Base-by-base conservation (phyloP, 116 monocot genomes). In the Phalaenopsis hybrid region DNA sequence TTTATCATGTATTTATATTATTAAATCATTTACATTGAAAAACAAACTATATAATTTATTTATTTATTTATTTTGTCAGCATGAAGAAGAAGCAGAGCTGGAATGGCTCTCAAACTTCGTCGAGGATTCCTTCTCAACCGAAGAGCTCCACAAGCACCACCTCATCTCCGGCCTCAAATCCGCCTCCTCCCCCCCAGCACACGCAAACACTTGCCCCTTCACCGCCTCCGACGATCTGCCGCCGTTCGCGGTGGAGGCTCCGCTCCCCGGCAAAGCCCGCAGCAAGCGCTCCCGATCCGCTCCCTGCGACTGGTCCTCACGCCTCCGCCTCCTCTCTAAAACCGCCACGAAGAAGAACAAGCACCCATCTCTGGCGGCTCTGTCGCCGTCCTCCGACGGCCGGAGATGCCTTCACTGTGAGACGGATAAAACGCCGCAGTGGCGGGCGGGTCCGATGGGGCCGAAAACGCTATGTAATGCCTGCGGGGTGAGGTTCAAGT, bases 41-140 rank as follows among this genome's bases (percentile, higher is more conserved):
- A 37, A 37, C 37, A 37, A 37, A 1, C 37, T 37, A 37, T 37
- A 37, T n/a, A n/a, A n/a, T n/a, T n/a, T n/a, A n/a, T n/a, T n/a
- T n/a, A n/a, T n/a, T n/a, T n/a, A n/a, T n/a, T 50, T 13, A 37
- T 50, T 15, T 55, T 55, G 15, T 15, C 88, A 94, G 94, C 83
- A 88, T 55, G 94, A 92, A 4, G 88, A 91, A 31, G 41, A 87
- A 9, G 88, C 88, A 63, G 92, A 94, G 77, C 84, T 92, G 4
- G 92, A 94, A 80, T 94, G 94, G 94, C 84, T 94, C 9, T 91
- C 94, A 9, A 92, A 90, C 48, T 87, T 90, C 77, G 89, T 90
- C 69, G 88, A 88, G 75, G 92, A 90, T 17, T 84, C 87, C 15
- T 90, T 90, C 85, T 90, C 91, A 57, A 81, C 63, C 70, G 88